Conservation (phyloP, 2,329 filamentous ascomycete species). For the Cordyceps javanica region DNA sequence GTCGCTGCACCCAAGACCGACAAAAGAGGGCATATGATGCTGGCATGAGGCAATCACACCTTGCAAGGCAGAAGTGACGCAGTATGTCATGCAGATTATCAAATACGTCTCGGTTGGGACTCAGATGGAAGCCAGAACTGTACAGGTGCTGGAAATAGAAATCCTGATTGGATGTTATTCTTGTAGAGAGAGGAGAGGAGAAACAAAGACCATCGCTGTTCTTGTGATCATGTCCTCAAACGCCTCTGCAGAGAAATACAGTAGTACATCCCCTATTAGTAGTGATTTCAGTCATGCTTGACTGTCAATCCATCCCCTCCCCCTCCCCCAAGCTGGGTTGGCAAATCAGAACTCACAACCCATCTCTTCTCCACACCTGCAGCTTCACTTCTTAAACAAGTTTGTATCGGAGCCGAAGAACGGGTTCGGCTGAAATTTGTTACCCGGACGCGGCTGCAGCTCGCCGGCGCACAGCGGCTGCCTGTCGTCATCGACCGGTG, state of each 20-base stretch:
- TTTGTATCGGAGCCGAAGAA: conserved; percentile 35
- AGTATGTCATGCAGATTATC: too few relatives aligned
- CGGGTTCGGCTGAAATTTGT: conserved; percentile 39
- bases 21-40: too few relatives aligned
- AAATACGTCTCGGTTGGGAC: too few relatives aligned
- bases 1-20: background rate
- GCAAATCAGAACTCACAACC: background rate
- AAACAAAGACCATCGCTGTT: background rate
- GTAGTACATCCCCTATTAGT: too few relatives aligned
- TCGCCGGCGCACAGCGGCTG: conserved; percentile 36
- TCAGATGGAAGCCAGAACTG: background rate
- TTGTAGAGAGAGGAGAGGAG: background rate
- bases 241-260: too few relatives aligned
- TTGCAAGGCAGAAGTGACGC: background rate
- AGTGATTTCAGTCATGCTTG: background rate
- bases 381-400: conserved; percentile 28
- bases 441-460: conserved; percentile 25
- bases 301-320: background rate
- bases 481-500: conserved; percentile 34
- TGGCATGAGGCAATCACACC: background rate
- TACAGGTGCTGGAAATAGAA: background rate
- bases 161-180: background rate
- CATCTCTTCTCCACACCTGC: too few relatives aligned
- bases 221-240: too few relatives aligned
- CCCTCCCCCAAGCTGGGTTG: too few relatives aligned